phyloP scores from a whole-genome alignment of 352 stramenopile genomes.

The Globisporangium parvum region DNA sequence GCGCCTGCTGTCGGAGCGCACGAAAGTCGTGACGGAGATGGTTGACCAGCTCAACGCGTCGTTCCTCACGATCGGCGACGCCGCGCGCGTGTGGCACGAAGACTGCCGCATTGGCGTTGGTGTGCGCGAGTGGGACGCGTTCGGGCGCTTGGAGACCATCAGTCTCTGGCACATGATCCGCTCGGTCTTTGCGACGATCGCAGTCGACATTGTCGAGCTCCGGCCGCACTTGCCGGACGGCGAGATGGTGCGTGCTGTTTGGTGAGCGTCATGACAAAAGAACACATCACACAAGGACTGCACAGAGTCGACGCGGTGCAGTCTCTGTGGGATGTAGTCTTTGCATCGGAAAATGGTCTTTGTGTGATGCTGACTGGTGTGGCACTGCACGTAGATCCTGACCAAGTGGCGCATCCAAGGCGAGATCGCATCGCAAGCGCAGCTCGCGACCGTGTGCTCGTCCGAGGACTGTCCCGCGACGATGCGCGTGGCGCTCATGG shows the following conservation, averaged over 20 bases:
- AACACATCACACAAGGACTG: too few relatives aligned
- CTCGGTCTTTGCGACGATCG: slow-evolving; percentile 69
- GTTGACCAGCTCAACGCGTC: slow-evolving; percentile 68
- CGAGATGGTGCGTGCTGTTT: slow-evolving; percentile 39
- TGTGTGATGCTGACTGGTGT: too few relatives aligned
- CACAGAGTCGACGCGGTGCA: too few relatives aligned
- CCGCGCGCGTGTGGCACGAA: slow-evolving; percentile 65
- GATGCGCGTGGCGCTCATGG: slow-evolving; percentile 58
- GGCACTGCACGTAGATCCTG: slow-evolving; percentile 33
- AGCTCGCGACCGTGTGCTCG: slow-evolving; percentile 52
- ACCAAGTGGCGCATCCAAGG: slow-evolving; percentile 82
- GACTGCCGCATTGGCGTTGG: slow-evolving; percentile 69
- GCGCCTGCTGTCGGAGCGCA: slow-evolving; percentile 53
- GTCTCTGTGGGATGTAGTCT: too few relatives aligned
- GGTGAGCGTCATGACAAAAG: not conserved
- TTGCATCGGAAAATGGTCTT: too few relatives aligned
- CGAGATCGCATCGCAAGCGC: slow-evolving; percentile 57
- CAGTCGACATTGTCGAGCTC: slow-evolving; percentile 76
- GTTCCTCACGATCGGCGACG: slow-evolving; percentile 60
- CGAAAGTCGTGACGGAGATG: slow-evolving; percentile 78
- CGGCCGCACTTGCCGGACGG: slow-evolving; percentile 65
- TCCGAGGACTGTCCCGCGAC: slow-evolving; percentile 66
- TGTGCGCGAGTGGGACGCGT: slow-evolving; percentile 76
- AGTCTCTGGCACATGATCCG: slow-evolving; percentile 80
- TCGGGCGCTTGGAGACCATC: slow-evolving; percentile 62